Conservation (phyloP, 495 filamentous ascomycete species). For the Neurospora sp. region DNA sequence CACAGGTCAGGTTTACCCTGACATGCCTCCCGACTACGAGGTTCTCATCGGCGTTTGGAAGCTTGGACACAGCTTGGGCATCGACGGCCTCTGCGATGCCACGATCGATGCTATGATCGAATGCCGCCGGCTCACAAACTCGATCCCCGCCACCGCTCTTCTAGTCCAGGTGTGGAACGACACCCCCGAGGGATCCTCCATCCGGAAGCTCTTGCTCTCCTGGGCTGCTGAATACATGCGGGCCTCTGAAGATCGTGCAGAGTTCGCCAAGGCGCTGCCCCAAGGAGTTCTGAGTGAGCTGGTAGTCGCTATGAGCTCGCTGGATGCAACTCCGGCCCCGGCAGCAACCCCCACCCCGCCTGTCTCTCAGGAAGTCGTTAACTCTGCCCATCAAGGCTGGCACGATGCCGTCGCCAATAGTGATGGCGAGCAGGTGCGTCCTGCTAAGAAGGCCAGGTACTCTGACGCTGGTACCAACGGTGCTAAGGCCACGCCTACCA, state of each 20-base stretch:
- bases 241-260: slow-evolving; percentile 35
- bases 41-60: slow-evolving; percentile 43
- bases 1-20: slow-evolving; percentile 34
- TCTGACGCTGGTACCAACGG: slow-evolving; percentile 15
- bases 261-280: slow-evolving; percentile 43
- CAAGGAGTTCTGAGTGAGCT: slow-evolving; percentile 45
- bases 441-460: slow-evolving; percentile 27
- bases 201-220: slow-evolving; percentile 40
- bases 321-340: slow-evolving; percentile 21
- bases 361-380: not conserved
- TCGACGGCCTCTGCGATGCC: slow-evolving; percentile 41
- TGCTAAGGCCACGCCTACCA: not conserved
- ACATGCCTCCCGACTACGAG: slow-evolving; percentile 36
- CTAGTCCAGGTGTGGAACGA: slow-evolving; percentile 46
- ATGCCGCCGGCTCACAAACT: slow-evolving; percentile 33
- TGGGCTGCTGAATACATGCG: slow-evolving; percentile 49
- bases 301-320: slow-evolving; percentile 44
- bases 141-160: slow-evolving; percentile 41
- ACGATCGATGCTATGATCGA: slow-evolving; percentile 44
- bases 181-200: slow-evolving; percentile 42
- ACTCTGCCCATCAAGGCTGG: slow-evolving; percentile 24
- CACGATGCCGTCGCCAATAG: slow-evolving; percentile 24
- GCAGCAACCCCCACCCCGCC: not conserved
- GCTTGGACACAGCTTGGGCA: slow-evolving; percentile 37
- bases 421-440: slow-evolving; percentile 10